Percentiles rank a stretch among this genome's conserved stretches.
phyloP scores from a whole-genome alignment of 345 rosid species.

The Alliaria petiolata region DNA sequence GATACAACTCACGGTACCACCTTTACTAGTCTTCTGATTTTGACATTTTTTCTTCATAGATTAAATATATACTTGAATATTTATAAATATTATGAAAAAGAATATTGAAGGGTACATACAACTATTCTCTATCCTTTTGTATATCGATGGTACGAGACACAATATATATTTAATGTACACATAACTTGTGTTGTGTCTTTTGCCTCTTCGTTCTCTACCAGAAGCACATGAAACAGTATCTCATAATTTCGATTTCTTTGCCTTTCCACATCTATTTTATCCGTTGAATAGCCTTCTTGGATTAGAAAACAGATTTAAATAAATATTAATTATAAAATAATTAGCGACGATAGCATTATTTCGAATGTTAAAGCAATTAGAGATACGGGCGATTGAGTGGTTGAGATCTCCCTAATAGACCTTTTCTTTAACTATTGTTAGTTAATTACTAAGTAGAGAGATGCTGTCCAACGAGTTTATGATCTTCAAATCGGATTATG shows the following conservation, averaged over 20 bases:
- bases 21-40: background rate
- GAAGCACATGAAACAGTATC: background rate
- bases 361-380: background rate
- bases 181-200: background rate
- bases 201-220: background rate
- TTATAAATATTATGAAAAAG: background rate
- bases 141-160: background rate
- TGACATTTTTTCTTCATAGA: background rate
- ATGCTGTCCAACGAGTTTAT: conserved; percentile 5
- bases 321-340: background rate
- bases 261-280: background rate
- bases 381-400: background rate
- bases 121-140: background rate
- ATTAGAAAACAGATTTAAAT: background rate
- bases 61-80: background rate
- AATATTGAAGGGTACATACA: background rate
- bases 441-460: background rate
- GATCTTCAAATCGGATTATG: conserved; percentile 14
- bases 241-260: background rate
- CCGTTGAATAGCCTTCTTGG: background rate
- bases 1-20: background rate
- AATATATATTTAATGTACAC: background rate
- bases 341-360: background rate
- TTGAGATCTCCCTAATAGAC: conserved; percentile 19
- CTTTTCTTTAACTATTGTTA: background rate